Evolutionary conservation across 192 early-diverging fungal genomes (phyloP).

Genomic region (Coemansia sp.): DNA sequence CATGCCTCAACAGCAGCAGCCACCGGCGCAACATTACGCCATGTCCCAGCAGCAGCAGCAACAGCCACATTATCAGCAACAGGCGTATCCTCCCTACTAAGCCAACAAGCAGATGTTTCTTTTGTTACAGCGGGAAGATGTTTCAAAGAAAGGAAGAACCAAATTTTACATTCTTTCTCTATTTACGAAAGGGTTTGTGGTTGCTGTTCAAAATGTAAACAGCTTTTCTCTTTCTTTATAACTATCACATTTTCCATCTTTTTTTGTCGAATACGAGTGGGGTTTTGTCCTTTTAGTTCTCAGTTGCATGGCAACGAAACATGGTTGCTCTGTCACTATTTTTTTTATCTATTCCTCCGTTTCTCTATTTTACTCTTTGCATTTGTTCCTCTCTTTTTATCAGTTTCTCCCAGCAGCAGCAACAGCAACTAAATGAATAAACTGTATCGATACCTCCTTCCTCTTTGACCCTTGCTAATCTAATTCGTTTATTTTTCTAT

Average conservation of each 20-base stretch:
- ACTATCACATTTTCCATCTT: no score
- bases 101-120: no score
- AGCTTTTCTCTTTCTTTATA: no score
- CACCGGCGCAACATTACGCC: no score
- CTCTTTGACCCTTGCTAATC: not conserved
- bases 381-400: not conserved
- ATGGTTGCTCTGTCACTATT: not conserved
- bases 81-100: constrained; percentile 38
- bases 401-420: not conserved
- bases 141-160: not conserved
- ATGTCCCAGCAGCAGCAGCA: constrained; percentile 14
- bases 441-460: not conserved
- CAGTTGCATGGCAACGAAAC: no score
- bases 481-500: not conserved
- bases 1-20: constrained; percentile 12
- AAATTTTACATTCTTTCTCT: not conserved
- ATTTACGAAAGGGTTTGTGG: no score
- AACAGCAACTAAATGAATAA: no score
- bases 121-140: not conserved
- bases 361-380: not conserved
- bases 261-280: no score
- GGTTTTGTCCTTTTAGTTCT: no score
- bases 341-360: not conserved
- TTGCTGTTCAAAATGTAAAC: no score
- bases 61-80: constrained; percentile 5